Conservation (phyloP, 305 asterid species). For the Solanum hybrid region DNA sequence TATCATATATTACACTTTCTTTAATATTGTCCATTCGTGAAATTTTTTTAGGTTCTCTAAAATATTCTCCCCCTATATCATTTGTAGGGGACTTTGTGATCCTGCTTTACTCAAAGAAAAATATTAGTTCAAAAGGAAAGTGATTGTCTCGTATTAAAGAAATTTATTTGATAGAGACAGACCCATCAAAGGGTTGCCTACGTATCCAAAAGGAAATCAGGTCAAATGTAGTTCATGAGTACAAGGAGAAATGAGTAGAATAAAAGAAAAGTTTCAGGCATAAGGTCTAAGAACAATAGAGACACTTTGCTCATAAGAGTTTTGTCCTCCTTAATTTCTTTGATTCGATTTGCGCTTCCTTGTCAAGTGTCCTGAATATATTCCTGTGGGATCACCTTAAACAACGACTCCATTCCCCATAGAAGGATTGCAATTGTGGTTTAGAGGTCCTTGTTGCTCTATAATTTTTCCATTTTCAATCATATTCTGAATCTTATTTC, state of each 20-base stretch:
- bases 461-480: background rate
- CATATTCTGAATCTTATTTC: background rate
- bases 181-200: background rate
- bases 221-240: background rate
- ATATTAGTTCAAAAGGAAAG: too few relatives aligned
- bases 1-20: too few relatives aligned
- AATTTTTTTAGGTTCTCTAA: too few relatives aligned
- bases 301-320: background rate
- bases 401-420: background rate
- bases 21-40: too few relatives aligned
- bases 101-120: background rate
- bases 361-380: background rate
- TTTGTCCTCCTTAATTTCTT: background rate
- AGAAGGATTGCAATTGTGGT: background rate
- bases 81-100: background rate
- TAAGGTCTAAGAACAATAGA: background rate
- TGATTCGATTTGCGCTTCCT: background rate
- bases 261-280: fast-evolving
- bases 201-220: background rate
- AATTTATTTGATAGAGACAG: background rate
- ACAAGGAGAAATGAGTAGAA: background rate
- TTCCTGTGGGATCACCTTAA: background rate
- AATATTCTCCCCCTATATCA: too few relatives aligned
- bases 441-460: background rate
- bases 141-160: background rate